Base-by-base conservation (phyloP, 2,329 filamentous ascomycete species). In the Diaporthe longicolla region DNA sequence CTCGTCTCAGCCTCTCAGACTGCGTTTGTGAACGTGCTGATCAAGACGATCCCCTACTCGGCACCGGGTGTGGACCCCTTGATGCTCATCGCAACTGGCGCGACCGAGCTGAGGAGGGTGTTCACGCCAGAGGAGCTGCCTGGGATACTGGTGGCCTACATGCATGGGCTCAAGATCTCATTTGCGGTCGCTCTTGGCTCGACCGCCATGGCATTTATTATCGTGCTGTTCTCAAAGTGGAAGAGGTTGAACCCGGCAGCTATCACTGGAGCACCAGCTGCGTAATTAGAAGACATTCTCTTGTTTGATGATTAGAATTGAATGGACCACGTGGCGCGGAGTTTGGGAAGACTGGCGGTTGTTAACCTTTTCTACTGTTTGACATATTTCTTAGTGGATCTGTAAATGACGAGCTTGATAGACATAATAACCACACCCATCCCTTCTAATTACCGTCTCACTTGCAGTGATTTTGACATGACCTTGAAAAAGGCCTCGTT, bases 71-170 rank as follows among this genome's bases (percentile, higher is more conserved):
- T 84, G 7, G 77, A 82, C 37, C 76, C 83, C 0, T 10, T 63
- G 0, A 52, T 69, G 1, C 81, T 86, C 1, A 68, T 84, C 13
- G 71, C 76, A 1, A 82, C 82, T 0, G 85, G 85, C 26, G 84
- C 84, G 13, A 91, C 89, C 0, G 85, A 89, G 71, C 80, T 93
- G 26, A 85, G 88, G 76, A 65, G 65, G 6, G 81, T 82, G 2
- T 88, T 93, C 59, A 78, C 84, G 0, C 70, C 80, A 0, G 78
- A 87, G 35, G 84, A 83, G 73, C 80, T 92, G 0, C 77, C 81
- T 0, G 85, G 84, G 0, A 89, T 93, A 29, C 81, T 91, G 13
- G 70, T 78, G 0, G 89, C 88, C 0, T 93, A 93, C 81, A 91
- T 87, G 72, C 55, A 32, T 24, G 74, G 74, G 3, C 21, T 76